Base-by-base conservation (phyloP, 176 grass and related monocot genomes). In the Chrysopogon serrulatus region DNA sequence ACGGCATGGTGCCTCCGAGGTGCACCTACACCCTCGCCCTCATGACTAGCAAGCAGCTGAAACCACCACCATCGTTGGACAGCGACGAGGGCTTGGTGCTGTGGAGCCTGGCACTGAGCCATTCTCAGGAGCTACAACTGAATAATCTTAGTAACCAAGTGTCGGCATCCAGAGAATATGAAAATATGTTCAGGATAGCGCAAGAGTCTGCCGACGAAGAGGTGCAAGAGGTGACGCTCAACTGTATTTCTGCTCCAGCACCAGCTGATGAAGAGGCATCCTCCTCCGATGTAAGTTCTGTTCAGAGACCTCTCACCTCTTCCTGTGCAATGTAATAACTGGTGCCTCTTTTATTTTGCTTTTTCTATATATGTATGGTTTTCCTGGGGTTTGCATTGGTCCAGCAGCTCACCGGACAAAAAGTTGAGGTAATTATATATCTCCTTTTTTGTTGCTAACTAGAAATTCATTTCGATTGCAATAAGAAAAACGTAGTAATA, bases 11-110 rank as follows among this genome's bases (percentile, higher is more conserved):
- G 24, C 79, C 33, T 3, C 79, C 79, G 1, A 71, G 51, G 5
- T 71, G 79, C 65, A 59, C 34, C n/a, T 82, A 71, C 66, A 82
- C 17, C 12, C n/a, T 71, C 23, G 12, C 16, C 0, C 9, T 82
- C 48, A 42, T 27, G 18, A 57, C 0, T 5, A 24, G 14, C 34
- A 8, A 41, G 4, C 33, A 71, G 34, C 67, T 0, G 24, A 53
- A 6, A 16, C 0, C 1, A 8, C 16, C 48, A 5, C 10, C 34
- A 26, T 24, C 24, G 0, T 26, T 0, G 1, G 10, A 42, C 4
- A 69, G 10, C 21, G 48, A 71, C 5, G 10, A 42, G 1, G 16
- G 1, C 24, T 21, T 70, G 3, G 33, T 31, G 1, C 47, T 81
- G 1, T n/a, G 68, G 34, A 69, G 65, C 8, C 13, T 69, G 0